Base-by-base conservation (phyloP, 2,329 filamentous ascomycete genomes). In the Penicillium sp. region DNA sequence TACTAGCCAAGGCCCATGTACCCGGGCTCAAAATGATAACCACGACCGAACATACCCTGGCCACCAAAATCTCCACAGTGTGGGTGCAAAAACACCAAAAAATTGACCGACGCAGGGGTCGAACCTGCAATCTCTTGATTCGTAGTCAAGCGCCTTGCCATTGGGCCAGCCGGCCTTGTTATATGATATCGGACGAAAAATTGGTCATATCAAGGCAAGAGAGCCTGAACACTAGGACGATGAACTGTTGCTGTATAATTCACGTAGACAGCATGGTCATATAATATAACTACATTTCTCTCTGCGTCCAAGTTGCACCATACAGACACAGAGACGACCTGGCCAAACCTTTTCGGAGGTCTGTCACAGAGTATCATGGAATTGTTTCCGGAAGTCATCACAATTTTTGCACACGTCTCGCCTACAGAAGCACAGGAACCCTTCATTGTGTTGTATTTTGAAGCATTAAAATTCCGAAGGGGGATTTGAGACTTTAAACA, bases 71-170 rank as follows among this genome's bases (percentile, higher is more conserved):
- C 6, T 15, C 15, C 27, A 29, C 27, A 15, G 7, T 35, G 14
- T n/a, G 31, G 31, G n/a, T 35, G n/a, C 18, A 46, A 42, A 43
- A 49, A 27, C 12, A 20, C 14, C 23, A 67, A 66, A 66, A 57
- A 20, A 55, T 41, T 72, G 70, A 72, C 69, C 69, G 67, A 72
- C 70, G 69, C 69, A 71, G 70, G 70, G 63, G 48, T 78, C 75
- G 75, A 77, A 78, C 76, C 75, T 76, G 71, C 74, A 78, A 77
- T 77, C 76, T 78, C 73, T 77, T 77, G 76, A 78, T 78, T 76
- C 76, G 76, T 78, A 79, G 77, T 79, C 76, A 78, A 77, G 74
- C 76, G 75, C 76, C 75, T 78, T 79, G 71, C 76, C 76, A 77
- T 77, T 77, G 74, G 74, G 75, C 75, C 74, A 76, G 67, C 67